These are phyloP conservation scores for Hemisphaericaspora lyxosophila DNA, from an alignment of 1,139 yeast species.

Conservation along the genomic window DNA sequence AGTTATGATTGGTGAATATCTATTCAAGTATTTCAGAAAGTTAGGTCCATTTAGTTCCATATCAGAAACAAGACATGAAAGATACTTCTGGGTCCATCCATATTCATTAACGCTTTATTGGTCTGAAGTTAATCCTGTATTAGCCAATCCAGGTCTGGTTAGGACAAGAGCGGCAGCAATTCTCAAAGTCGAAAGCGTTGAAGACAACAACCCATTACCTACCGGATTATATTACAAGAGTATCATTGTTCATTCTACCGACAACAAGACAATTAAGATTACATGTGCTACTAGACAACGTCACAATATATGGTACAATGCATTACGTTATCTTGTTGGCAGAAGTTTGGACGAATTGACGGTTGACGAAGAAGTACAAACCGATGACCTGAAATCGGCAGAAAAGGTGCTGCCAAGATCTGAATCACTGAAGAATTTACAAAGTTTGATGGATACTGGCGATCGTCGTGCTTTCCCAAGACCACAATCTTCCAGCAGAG, in stretches of 20 bases:
- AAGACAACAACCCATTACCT: constrained; percentile 85
- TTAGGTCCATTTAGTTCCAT: constrained; percentile 74
- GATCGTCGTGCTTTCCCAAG: constrained; percentile 19
- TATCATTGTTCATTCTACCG: constrained; percentile 71
- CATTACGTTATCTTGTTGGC: constrained; percentile 72
- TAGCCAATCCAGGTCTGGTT: constrained; percentile 63
- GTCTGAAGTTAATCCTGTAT: constrained; percentile 80
- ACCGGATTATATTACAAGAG: constrained; percentile 88
- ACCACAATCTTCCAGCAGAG: constrained; percentile 9
- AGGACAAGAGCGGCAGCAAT: constrained; percentile 83
- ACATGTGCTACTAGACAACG: constrained; percentile 88
- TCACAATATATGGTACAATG: constrained; percentile 90
- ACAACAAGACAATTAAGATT: constrained; percentile 60
- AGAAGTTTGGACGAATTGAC: constrained; percentile 64
- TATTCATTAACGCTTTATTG: constrained; percentile 88
- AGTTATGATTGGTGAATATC: constrained; percentile 85
- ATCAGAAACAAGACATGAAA: constrained; percentile 80
- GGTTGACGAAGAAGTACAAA: constrained; percentile 36
- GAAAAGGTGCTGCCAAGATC: constrained; percentile 7
- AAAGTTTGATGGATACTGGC: constrained; percentile 16
- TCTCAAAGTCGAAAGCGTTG: constrained; percentile 72
- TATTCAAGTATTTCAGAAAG: constrained; percentile 81
- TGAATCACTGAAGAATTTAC: constrained; percentile 15
- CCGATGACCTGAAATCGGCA: constrained; percentile 16
- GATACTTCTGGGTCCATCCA: constrained; percentile 97